These are phyloP conservation scores for Gossypium mustelinum DNA, from an alignment of 345 rosid species.

Conservation along the genomic window DNA sequence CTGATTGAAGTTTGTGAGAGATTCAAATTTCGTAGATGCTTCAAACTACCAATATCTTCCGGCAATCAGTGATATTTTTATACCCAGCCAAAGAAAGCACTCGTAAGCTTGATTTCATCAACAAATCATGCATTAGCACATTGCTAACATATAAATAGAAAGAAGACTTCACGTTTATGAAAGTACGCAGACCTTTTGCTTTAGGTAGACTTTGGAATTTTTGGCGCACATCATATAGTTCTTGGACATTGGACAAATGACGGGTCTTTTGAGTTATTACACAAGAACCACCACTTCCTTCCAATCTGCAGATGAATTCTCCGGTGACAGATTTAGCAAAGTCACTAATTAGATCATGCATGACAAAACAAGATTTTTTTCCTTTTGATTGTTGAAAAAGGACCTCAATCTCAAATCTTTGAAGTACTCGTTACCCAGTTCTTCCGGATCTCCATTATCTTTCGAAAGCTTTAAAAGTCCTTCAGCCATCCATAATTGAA, in stretches of 20 bases:
- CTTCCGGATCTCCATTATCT: background rate
- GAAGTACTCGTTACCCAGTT: background rate
- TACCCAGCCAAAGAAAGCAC: constrained; percentile 1
- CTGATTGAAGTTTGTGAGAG: background rate
- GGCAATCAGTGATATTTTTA: background rate
- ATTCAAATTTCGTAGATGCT: constrained; percentile 9
- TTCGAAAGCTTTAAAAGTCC: background rate
- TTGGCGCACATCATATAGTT: rapidly evolving
- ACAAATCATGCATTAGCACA: background rate
- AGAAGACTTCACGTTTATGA: background rate
- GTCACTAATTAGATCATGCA: constrained; percentile 5
- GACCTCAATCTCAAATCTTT: background rate
- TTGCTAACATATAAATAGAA: background rate
- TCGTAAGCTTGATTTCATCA: background rate
- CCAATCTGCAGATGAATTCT: constrained; percentile 1
- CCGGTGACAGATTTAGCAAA: background rate
- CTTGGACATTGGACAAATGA: constrained; percentile 8
- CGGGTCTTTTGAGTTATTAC: background rate
- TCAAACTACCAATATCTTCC: background rate
- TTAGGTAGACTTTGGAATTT: background rate
- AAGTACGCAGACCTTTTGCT: constrained; percentile 12
- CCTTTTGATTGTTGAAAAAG: constrained; percentile 1
- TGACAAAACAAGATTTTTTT: background rate
- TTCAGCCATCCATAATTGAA: constrained; percentile 22
- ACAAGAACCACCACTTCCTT: background rate